Evolutionary conservation across 23 red algal species (phyloP).

Genomic region (Cyanidiococcus yangmingshanensis): DNA sequence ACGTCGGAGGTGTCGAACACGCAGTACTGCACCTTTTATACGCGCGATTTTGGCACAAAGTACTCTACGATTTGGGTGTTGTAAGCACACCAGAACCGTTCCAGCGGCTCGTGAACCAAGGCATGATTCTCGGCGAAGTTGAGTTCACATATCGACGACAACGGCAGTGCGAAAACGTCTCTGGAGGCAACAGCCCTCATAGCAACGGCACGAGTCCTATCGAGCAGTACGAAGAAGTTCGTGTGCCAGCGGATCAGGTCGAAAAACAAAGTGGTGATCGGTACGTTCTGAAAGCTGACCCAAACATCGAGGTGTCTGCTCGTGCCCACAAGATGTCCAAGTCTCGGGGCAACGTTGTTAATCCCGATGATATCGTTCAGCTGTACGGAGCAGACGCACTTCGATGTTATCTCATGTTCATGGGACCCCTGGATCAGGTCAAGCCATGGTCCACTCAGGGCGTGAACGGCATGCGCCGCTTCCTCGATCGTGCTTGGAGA

Average conservation of each 20-base stretch:
- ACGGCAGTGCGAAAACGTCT: neutral
- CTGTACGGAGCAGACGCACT: conserved; percentile 82
- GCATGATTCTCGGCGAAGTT: conserved; percentile 92
- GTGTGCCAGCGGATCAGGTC: conserved; percentile 41
- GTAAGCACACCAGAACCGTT: conserved; percentile 94
- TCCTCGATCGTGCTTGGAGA: conserved; percentile 78
- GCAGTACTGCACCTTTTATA: conserved; percentile 96
- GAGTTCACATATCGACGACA: conserved; percentile 42
- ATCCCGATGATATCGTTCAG: conserved; percentile 79
- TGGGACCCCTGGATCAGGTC: conserved; percentile 97
- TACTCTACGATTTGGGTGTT: conserved; percentile 96
- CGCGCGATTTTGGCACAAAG: conserved; percentile 99
- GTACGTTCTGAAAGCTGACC: conserved; percentile 43
- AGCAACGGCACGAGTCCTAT: neutral
- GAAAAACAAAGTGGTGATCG: conserved; percentile 43
- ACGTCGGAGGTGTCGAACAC: conserved; percentile 95
- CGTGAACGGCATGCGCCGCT: conserved; percentile 78
- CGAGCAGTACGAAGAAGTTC: conserved; percentile 27
- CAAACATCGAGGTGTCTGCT: conserved; percentile 44
- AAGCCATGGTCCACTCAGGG: conserved; percentile 73
- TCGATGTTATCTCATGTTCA: conserved; percentile 98
- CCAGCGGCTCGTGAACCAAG: conserved; percentile 97
- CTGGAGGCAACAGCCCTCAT: neutral
- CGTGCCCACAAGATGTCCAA: conserved; percentile 99
- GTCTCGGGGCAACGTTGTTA: conserved; percentile 94